phyloP scores from a whole-genome alignment of 2,329 filamentous ascomycete genomes.

The Scedosporium aurantiacum region DNA sequence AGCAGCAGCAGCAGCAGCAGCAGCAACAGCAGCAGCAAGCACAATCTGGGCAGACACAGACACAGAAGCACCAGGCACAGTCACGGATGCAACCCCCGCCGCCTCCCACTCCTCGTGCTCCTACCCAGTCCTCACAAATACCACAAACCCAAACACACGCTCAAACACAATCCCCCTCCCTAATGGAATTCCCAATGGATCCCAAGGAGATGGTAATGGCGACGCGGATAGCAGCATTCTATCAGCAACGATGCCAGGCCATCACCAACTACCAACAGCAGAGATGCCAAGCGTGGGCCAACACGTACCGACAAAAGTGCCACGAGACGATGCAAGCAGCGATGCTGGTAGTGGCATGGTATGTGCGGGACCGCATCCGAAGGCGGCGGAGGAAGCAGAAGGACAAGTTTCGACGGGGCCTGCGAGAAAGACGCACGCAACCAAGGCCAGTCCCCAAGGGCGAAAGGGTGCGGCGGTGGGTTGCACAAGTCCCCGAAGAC shows the following conservation, averaged over 20 bases:
- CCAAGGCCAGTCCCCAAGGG: conserved; percentile 26
- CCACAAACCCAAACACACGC: conserved; percentile 2
- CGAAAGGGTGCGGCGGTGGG: conserved; percentile 32
- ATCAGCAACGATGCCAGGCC: conserved; percentile 36
- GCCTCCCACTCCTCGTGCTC: not conserved
- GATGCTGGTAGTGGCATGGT: conserved; percentile 39
- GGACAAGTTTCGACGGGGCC: conserved; percentile 27
- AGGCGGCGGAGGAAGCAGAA: conserved; percentile 29
- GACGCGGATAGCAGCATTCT: conserved; percentile 35
- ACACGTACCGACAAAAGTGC: conserved; percentile 32
- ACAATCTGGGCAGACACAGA: not conserved
- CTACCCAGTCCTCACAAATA: not conserved
- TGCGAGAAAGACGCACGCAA: conserved; percentile 21
- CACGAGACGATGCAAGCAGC: conserved; percentile 38
- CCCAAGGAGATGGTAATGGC: conserved; percentile 34
- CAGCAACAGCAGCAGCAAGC: not conserved
- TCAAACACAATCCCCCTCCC: conserved; percentile 4
- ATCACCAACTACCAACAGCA: conserved; percentile 36
- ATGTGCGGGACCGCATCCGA: conserved; percentile 34
- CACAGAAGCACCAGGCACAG: not conserved
- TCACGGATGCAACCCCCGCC: not conserved
- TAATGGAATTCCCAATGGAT: conserved; percentile 18
- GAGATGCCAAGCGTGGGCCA: conserved; percentile 35
- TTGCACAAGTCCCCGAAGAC: conserved; percentile 26
- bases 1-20: not conserved